A percentile compares a stretch with the other conserved stretches of the same genome.
Conservation (phyloP, 371 early-diverging fungal species). For the Mucor piriformis region DNA sequence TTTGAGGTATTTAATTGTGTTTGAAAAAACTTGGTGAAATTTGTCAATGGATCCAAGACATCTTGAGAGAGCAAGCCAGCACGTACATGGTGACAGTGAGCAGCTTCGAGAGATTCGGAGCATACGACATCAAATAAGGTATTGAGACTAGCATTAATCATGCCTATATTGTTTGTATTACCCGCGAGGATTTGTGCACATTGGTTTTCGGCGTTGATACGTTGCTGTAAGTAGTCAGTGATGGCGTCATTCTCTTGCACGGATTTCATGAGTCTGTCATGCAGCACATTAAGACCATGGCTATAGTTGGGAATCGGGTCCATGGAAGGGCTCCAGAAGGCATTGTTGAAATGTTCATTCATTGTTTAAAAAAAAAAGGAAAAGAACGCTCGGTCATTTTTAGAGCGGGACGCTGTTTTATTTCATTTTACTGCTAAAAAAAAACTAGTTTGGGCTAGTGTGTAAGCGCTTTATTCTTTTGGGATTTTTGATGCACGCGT, state of each 20-base stretch:
- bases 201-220: slow-evolving; percentile 10
- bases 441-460: too few species aligned
- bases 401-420: too few species aligned
- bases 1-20: not conserved
- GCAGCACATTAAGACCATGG: not conserved
- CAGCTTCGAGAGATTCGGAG: slow-evolving; percentile 10
- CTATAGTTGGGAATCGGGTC: slow-evolving; percentile 10
- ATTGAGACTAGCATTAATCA: slow-evolving; percentile 9
- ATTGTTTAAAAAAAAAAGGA: not conserved
- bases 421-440: too few species aligned
- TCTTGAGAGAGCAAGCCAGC: slow-evolving; percentile 13
- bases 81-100: slow-evolving; percentile 13
- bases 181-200: slow-evolving; percentile 5
- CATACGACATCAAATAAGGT: slow-evolving; percentile 13
- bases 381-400: too few species aligned
- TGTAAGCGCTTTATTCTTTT: too few species aligned
- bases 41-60: slow-evolving; percentile 7
- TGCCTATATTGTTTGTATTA: not conserved
- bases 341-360: slow-evolving; percentile 1
- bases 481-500: too few species aligned
- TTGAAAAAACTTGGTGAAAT: slow-evolving; percentile 7
- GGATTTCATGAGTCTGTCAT: not conserved
- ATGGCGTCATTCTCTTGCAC: slow-evolving; percentile 14
- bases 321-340: slow-evolving; percentile 15
- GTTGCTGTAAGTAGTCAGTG: not conserved